A percentile compares a stretch with the other conserved stretches of the same genome.
phyloP scores from a whole-genome alignment of 371 early-diverging fungal genomes.

The Dinochytrium kinnereticum region DNA sequence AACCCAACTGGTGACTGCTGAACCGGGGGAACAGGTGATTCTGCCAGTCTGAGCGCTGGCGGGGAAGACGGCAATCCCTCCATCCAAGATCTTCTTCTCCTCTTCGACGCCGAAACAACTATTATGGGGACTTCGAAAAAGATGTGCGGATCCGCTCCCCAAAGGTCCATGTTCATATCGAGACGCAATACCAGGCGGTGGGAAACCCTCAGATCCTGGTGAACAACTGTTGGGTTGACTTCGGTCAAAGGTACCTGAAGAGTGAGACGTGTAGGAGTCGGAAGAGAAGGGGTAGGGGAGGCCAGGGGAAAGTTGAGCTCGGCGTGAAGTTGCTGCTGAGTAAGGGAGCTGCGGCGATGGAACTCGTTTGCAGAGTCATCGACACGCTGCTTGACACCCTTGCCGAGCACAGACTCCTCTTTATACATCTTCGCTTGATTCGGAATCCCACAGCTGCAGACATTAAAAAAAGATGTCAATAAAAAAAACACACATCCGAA shows the following conservation, averaged over 20 bases:
- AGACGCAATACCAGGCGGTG: conserved; percentile 14
- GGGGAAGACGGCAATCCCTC: conserved; percentile 1
- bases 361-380: conserved; percentile 6
- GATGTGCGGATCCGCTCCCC: conserved; percentile 21
- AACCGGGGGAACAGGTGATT: background rate
- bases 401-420: conserved; percentile 16
- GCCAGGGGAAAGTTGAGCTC: conserved; percentile 21
- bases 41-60: background rate
- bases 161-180: conserved; percentile 15
- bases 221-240: conserved; percentile 11
- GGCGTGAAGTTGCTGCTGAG: conserved; percentile 18
- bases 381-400: conserved; percentile 14
- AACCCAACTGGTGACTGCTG: background rate
- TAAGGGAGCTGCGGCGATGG: background rate
- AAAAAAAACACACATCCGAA: background rate
- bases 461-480: background rate
- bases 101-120: background rate
- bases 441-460: conserved; percentile 13
- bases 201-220: conserved; percentile 9
- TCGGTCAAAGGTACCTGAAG: conserved; percentile 2
- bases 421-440: conserved; percentile 12
- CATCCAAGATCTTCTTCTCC: conserved; percentile 1
- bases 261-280: conserved; percentile 4
- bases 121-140: conserved; percentile 15
- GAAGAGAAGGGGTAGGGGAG: background rate